A percentile compares a stretch with the other conserved stretches of the same genome.
Evolutionary conservation across 208 protist species (phyloP).

Genomic region (Trypanosoma theileri): DNA sequence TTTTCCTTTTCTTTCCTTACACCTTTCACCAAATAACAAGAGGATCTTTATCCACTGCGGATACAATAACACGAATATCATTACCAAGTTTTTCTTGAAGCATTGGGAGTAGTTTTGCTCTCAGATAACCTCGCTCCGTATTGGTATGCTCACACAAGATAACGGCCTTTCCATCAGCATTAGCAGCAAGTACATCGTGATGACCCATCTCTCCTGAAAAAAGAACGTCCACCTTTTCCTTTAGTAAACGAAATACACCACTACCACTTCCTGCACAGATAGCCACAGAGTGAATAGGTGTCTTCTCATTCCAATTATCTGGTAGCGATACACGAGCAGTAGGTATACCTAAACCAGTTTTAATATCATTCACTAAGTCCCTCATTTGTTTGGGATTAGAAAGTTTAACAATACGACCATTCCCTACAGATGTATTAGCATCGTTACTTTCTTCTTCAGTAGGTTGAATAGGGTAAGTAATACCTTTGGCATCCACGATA

Average conservation of each 20-base stretch:
- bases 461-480: slow-evolving; percentile 43
- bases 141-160: slow-evolving; percentile 93
- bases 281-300: slow-evolving; percentile 60
- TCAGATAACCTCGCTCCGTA: slow-evolving; percentile 90
- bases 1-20: neutral
- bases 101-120: slow-evolving; percentile 36
- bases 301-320: slow-evolving; percentile 33
- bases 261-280: slow-evolving; percentile 89
- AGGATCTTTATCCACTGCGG: slow-evolving; percentile 70
- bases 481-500: slow-evolving; percentile 36
- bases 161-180: slow-evolving; percentile 70
- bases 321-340: slow-evolving; percentile 78
- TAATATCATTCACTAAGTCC: slow-evolving; percentile 56
- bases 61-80: slow-evolving; percentile 53
- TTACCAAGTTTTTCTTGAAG: slow-evolving; percentile 52
- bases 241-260: slow-evolving; percentile 62
- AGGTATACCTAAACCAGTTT: slow-evolving; percentile 51
- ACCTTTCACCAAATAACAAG: slow-evolving; percentile 59
- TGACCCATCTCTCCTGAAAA: slow-evolving; percentile 92
- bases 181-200: slow-evolving; percentile 91
- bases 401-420: slow-evolving; percentile 69
- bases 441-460: slow-evolving; percentile 27
- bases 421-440: slow-evolving; percentile 23
- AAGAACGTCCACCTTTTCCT: slow-evolving; percentile 62
- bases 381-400: slow-evolving; percentile 35